Conservation (phyloP, 2,329 filamentous ascomycete species). For the Emergomyces orientalis region DNA sequence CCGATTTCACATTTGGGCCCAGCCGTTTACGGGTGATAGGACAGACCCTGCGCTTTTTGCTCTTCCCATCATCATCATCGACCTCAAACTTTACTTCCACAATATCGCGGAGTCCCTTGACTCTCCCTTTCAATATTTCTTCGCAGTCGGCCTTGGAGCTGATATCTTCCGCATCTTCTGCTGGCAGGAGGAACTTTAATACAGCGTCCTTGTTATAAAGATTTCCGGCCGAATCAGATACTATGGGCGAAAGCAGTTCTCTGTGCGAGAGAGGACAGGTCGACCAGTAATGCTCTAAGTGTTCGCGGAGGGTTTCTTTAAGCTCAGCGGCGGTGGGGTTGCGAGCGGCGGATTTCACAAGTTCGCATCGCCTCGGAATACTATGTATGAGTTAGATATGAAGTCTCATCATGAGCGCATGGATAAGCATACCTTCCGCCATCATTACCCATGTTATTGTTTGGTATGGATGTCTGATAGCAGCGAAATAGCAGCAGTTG, state of each 20-base stretch:
- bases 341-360: constrained; percentile 86
- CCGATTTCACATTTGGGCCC: constrained; percentile 66
- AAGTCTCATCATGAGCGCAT: not conserved
- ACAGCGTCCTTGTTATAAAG: constrained; percentile 94
- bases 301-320: constrained; percentile 79
- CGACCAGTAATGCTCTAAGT: constrained; percentile 76
- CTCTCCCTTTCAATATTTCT: constrained; percentile 49
- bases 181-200: constrained; percentile 56
- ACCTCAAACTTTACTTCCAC: constrained; percentile 72
- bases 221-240: constrained; percentile 73
- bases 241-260: constrained; percentile 62
- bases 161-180: constrained; percentile 45
- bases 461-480: not conserved
- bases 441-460: constrained; percentile 77
- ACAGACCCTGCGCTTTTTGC: constrained; percentile 60
- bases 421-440: constrained; percentile 59
- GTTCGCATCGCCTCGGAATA: constrained; percentile 89
- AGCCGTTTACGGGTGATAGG: constrained; percentile 80
- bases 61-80: constrained; percentile 31
- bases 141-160: constrained; percentile 52
- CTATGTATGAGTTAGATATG: constrained; percentile 32
- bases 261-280: constrained; percentile 79
- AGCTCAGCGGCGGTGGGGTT: constrained; percentile 72
- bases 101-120: constrained; percentile 76
- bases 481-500: not conserved